A percentile compares a stretch with the other conserved stretches of the same genome.
These are phyloP conservation scores for Lactarius sanguifluus DNA, from an alignment of 768 basidiomycete species.

Conservation along the genomic window DNA sequence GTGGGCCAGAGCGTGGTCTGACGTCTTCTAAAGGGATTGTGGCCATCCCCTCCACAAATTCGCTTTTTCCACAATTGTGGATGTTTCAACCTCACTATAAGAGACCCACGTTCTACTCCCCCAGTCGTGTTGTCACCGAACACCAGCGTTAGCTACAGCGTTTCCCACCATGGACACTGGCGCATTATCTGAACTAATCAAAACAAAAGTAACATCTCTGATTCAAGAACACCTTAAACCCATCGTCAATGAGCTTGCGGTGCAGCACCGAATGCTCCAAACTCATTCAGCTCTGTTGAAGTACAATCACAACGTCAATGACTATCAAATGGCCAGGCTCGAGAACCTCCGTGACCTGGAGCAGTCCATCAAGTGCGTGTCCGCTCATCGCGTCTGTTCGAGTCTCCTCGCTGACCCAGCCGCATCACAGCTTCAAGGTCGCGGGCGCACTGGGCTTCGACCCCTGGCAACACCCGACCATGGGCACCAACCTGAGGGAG, in stretches of 20 bases:
- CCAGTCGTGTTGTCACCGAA: background rate
- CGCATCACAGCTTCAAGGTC: conserved; percentile 16
- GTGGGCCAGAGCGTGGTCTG: too few relatives aligned
- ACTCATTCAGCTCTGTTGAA: conserved; percentile 12
- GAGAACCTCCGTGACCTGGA: conserved; percentile 23
- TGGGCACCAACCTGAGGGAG: conserved; percentile 24
- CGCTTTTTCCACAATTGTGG: too few relatives aligned
- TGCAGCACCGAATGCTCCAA: conserved; percentile 11
- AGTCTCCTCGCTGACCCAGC: background rate
- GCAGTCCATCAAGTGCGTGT: conserved; percentile 24
- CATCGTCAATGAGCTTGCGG: conserved; percentile 16
- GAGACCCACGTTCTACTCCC: background rate
- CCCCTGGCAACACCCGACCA: conserved; percentile 18
- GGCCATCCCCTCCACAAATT: too few relatives aligned
- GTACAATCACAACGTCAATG: conserved; percentile 22
- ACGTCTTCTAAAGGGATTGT: too few relatives aligned
- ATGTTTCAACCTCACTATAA: background rate
- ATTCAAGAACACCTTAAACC: conserved; percentile 24
- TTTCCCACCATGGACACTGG: background rate
- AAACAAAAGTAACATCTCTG: conserved; percentile 6
- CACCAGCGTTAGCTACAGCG: background rate
- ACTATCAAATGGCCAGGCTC: conserved; percentile 19
- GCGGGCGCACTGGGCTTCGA: conserved; percentile 13
- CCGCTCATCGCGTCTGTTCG: background rate
- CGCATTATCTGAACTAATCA: conserved; percentile 14